Evolutionary conservation across 2,329 filamentous ascomycete genomes (phyloP), one percentile per base, ranked within the genome.

Genomic region (Diaporthe sp.): DNA sequence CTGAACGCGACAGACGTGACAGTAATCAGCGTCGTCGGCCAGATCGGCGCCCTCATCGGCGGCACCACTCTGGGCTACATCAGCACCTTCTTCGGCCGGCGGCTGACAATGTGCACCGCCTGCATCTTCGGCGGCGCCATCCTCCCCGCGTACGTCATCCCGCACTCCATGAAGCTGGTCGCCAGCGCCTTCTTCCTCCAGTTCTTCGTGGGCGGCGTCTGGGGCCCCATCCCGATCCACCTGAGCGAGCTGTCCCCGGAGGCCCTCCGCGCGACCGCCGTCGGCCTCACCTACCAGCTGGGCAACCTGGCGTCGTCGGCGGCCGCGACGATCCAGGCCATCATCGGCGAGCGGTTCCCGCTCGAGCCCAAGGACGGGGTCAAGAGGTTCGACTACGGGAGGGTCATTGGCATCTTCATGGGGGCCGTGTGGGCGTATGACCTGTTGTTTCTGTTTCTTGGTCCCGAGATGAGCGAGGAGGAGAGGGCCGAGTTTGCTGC

Each of bases 371-470:
- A 87, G 31, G 81, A 84, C 1, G 88, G 85, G 0, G 82, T 84
- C 46, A 82, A 84, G 62, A 86, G 93, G 4, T 95, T 93, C 82
- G 86, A 94, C 76, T 97, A 97, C 79, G 94, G 94, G 49, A 92
- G 92, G 79, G 95, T 97, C 12, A 96, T 98, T 78, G 94, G 93
- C 81, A 96, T 97, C 81, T 97, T 98, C 84, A 95, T 98, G 94
- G 95, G 89, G 0, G 95, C 93, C 79, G 94, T 97, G 1, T 98
- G 89, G 79, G 88, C 80, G 28, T 92, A 91, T 76, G 86, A 90
- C 22, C 87, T 92, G 49, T 1, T 91, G 4, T 81, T 95, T 71
- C 92, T 92, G 0, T 82, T 94, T 15, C 58, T 94, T 2, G 93
- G 93, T 0, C 89, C 89, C 1, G 89, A 91, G 83, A 55, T 73